Percentiles rank a stretch among this genome's conserved stretches.
These are phyloP conservation scores for Heritiera littoralis DNA, from an alignment of 345 rosid genomes.

Conservation along the genomic window DNA sequence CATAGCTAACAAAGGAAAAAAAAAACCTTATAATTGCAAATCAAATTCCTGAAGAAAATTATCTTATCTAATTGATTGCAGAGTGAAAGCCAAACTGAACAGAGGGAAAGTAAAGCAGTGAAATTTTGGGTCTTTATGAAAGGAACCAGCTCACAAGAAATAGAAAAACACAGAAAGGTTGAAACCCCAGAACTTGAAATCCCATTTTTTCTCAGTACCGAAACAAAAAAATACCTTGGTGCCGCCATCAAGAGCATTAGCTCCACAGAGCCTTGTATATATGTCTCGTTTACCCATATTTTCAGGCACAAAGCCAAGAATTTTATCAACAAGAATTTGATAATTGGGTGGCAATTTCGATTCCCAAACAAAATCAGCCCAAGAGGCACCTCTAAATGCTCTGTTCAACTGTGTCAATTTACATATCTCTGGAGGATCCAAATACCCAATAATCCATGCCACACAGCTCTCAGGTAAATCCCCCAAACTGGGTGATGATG, in stretches of 20 bases:
- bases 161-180: background rate
- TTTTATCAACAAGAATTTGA: constrained; percentile 44
- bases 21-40: background rate
- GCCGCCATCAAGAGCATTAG: constrained; percentile 64
- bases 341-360: constrained; percentile 81
- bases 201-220: background rate
- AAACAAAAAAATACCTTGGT: constrained; percentile 54
- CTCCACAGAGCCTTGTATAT: constrained; percentile 57
- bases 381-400: constrained; percentile 86
- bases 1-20: background rate
- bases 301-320: constrained; percentile 47
- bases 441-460: constrained; percentile 56
- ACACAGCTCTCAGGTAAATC: constrained; percentile 87
- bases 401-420: constrained; percentile 65
- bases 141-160: background rate
- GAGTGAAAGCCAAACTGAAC: background rate
- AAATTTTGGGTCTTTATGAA: background rate
- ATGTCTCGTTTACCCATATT: constrained; percentile 66
- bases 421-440: constrained; percentile 89
- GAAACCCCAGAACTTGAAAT: background rate
- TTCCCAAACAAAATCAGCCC: constrained; percentile 97
- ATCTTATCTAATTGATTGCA: background rate
- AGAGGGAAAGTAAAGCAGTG: background rate
- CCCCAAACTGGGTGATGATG: constrained; percentile 51
- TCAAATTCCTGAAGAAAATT: background rate